Evolutionary conservation across 1,284 basidiomycete genomes (phyloP).

Genomic region (Tilletiopsis washingtonensis): DNA sequence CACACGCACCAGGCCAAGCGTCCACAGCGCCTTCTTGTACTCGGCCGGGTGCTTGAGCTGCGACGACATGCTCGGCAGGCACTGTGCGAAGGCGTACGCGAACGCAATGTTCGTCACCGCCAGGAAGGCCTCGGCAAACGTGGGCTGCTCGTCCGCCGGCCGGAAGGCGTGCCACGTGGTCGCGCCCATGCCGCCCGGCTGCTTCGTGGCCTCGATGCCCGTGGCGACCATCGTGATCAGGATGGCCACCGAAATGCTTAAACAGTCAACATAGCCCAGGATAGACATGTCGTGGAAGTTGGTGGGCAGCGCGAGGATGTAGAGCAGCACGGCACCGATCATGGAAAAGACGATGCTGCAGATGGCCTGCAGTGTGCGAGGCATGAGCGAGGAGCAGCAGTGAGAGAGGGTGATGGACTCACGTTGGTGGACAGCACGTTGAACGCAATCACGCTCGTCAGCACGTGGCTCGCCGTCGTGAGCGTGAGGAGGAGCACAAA

Average conservation of each 20-base stretch:
- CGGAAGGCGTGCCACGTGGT: constrained; percentile 29
- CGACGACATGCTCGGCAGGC: constrained; percentile 34
- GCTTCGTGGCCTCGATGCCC: constrained; percentile 17
- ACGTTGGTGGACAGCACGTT: constrained; percentile 19
- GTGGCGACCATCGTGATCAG: constrained; percentile 33
- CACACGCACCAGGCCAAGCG: too few relatives aligned
- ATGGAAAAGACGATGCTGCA: constrained; percentile 33
- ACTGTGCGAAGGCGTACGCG: constrained; percentile 37
- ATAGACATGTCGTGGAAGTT: constrained; percentile 31
- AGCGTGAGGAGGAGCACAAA: background rate
- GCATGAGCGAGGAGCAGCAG: too few relatives aligned
- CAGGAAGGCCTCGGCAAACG: constrained; percentile 24
- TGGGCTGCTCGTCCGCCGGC: constrained; percentile 20
- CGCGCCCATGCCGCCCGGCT: constrained; percentile 7
- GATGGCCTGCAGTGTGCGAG: too few relatives aligned
- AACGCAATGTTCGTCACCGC: constrained; percentile 36
- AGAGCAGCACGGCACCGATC: constrained; percentile 32
- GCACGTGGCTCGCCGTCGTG: constrained; percentile 31
- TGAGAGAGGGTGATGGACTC: too few relatives aligned
- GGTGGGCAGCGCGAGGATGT: constrained; percentile 27
- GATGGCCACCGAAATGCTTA: constrained; percentile 29
- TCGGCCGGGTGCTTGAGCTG: constrained; percentile 26
- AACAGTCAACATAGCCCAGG: constrained; percentile 38
- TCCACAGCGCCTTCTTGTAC: background rate
- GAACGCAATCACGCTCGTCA: constrained; percentile 35